Conservation (phyloP, 2,329 filamentous ascomycete genomes). For the Phaeosphaeria sp. region DNA sequence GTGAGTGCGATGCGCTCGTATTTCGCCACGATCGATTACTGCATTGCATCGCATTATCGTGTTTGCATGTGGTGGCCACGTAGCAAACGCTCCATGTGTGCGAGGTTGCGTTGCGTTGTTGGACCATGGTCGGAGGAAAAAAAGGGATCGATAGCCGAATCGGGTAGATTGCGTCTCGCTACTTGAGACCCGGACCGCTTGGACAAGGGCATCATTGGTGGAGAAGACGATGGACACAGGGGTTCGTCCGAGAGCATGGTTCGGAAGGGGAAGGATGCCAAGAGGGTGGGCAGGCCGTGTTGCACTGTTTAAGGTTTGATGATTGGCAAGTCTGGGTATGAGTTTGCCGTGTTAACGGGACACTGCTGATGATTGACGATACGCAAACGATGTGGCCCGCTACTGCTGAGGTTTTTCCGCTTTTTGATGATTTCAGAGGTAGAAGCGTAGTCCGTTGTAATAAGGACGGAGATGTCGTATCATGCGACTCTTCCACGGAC, state of each 20-base stretch:
- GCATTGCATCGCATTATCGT: not conserved
- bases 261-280: slow-evolving; percentile 2
- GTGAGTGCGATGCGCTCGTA: not conserved
- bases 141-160: slow-evolving; percentile 1
- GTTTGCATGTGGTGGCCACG: not conserved
- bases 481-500: not conserved
- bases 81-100: not conserved
- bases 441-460: too few relatives aligned
- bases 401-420: not conserved
- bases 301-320: not conserved
- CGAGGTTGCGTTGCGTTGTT: not conserved
- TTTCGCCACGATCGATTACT: not conserved
- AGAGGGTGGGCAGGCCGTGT: not conserved
- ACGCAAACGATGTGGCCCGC: not conserved
- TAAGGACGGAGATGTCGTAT: not conserved
- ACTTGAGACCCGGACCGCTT: not conserved
- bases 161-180: not conserved
- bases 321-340: not conserved
- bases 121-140: not conserved
- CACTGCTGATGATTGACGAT: not conserved
- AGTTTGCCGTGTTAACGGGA: not conserved
- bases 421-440: too few relatives aligned
- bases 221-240: slow-evolving; percentile 3
- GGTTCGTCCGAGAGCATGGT: not conserved
- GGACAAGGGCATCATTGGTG: not conserved